Conservation (phyloP, 805 yeast species). For the Scheffersomyces spartinae region DNA sequence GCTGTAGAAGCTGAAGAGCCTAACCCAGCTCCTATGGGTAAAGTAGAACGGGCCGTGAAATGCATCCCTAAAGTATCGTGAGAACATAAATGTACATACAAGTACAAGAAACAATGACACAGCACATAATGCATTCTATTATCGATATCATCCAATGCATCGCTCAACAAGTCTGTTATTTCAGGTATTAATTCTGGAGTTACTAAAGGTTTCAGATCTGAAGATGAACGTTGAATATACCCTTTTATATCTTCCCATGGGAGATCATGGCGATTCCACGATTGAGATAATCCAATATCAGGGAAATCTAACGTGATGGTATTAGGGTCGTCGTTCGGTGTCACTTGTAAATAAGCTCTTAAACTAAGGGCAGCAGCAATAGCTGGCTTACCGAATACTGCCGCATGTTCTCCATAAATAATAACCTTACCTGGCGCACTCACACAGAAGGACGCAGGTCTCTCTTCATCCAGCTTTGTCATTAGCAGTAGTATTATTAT, state of each 20-base stretch:
- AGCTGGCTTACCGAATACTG: constrained; percentile 88
- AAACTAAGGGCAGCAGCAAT: constrained; percentile 90
- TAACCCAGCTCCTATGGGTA: constrained; percentile 94
- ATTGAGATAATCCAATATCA: constrained; percentile 56
- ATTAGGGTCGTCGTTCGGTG: constrained; percentile 31
- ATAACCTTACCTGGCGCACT: constrained; percentile 97
- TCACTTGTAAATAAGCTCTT: constrained; percentile 68
- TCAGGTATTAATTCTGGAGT: constrained; percentile 51
- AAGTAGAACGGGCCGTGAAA: constrained; percentile 65
- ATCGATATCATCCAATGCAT: constrained; percentile 31
- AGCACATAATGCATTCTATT: constrained; percentile 62
- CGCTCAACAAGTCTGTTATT: constrained; percentile 37
- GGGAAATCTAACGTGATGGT: constrained; percentile 62
- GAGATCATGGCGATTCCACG: constrained; percentile 51
- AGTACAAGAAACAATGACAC: constrained; percentile 73
- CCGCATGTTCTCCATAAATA: constrained; percentile 94
- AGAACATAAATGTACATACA: constrained; percentile 50
- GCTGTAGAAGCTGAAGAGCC: constrained; percentile 90
- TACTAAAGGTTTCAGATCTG: constrained; percentile 14
- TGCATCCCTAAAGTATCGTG: constrained; percentile 36
- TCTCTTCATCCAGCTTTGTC: too few species aligned
- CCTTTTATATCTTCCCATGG: too few species aligned
- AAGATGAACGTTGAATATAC: too few species aligned
- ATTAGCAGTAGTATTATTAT: too few species aligned
- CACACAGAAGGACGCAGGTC: constrained; percentile 52